Base-by-base conservation (phyloP, 169 alveolate genomes). In the Babesia sp. region DNA sequence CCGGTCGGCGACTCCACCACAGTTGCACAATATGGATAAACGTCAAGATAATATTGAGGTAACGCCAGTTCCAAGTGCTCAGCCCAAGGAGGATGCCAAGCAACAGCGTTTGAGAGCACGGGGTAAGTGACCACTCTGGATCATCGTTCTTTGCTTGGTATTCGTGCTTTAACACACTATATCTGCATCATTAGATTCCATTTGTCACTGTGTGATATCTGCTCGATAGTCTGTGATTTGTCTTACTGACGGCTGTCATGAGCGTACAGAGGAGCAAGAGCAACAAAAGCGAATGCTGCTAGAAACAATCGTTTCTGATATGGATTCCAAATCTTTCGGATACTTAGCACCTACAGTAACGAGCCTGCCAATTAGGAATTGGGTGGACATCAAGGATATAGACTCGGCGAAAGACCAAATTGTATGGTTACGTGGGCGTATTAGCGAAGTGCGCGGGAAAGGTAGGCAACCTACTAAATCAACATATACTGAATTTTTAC, bases 401-500 rank as follows among this genome's bases (percentile, higher is more conserved):
- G 76, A 59, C 29, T 18, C 36, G 14, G 28, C 60, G n/a, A 46
- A 48, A 58, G 77, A 70, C 44, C 69, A 81, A 31, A 56, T 69
- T 14, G 80, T 91, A 16, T 91, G 95, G 95, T 57, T 90, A 45
- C 79, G 95, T 41, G 95, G 95, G 4, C 69, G 95, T 44, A 72
- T 91, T 14, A 82, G 90, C 37, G 95, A 91, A 46, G 83, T 89
- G 11, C 77, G 95, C 53, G 84, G 95, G 26, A 91, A 91, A 57
- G 95, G 95, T 80, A 16, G 0, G 59, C 24, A 2, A 3, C 31
- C 20, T 20, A 5, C 3, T 2, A 8, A 16, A 8, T 14, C 14
- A 28, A 3, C 24, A 7, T 11, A 46, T 3, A 24, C 6, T 67
- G n/a, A 22, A 16, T 14, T 46, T 34, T 8, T 33, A 37, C 66